Evolutionary conservation across 2,329 filamentous ascomycete species (phyloP), one percentile per base, ranked within the genome.

Genomic region (Fusarium nygamai): DNA sequence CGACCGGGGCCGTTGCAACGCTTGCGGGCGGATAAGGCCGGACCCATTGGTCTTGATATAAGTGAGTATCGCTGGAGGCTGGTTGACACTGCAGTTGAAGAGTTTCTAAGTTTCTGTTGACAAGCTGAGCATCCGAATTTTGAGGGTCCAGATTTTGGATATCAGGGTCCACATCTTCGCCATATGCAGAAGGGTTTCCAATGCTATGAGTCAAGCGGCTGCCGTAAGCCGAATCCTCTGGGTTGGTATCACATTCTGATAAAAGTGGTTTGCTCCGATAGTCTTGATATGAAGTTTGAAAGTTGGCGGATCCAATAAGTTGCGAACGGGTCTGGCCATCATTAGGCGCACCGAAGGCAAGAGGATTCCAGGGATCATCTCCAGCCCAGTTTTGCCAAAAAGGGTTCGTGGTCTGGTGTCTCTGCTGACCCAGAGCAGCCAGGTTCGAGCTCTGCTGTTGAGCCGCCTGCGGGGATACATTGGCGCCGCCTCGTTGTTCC

Each of bases 211-310:
- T 83, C 10, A 83, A 71, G 29, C 77, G 74, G 63, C 82, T 82
- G 58, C 84, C 85, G 70, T 88, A 88, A 29, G 85, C 86, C 17
- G 87, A 88, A 73, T 88, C 86, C 6, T 82, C 80, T 16, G 82
- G 76, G 48, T 80, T 59, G 8, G 83, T 85, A 53, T 81, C 82
- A 67, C 81, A 82, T 51, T 86, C 85, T 11, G 85, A 87, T 13
- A 82, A 78, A 38, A 82, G 74, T 17, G 65, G 67, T 10, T 73
- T 71, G 64, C 61, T 80, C 47, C 79, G 72, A 38, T 78, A 82
- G 31, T 69, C 69, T 36, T 75, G 71, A 57, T 76, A 79, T 13
- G 66, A 62, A 22, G 61, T 46, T 27, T 73, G 63, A 29, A 73
- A 79, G 46, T 43, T 50, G 39, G 61, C 61, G n/a, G 69, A 61